phyloP scores from a whole-genome alignment of 768 basidiomycete species.

The Boletus subparvulus region DNA sequence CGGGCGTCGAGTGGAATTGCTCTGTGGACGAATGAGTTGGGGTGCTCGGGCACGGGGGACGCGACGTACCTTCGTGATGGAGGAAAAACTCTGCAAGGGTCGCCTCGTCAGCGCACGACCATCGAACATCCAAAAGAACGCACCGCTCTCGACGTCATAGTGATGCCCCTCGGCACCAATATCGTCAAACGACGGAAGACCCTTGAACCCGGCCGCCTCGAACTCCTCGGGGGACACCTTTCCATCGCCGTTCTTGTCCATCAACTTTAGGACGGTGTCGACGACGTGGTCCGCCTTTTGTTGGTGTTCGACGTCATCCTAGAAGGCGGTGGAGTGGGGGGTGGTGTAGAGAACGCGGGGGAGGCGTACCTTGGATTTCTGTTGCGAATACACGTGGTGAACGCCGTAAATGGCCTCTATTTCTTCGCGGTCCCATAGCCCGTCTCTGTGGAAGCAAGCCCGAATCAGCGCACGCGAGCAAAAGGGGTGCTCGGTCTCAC shows the following conservation, averaged over 20 bases:
- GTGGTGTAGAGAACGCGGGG: background rate
- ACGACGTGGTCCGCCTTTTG: conserved; percentile 81
- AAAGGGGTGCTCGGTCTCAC: conserved; percentile 36
- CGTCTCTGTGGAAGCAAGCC: conserved; percentile 52
- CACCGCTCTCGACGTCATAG: conserved; percentile 88
- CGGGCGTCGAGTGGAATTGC: conserved; percentile 91
- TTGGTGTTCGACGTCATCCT: conserved; percentile 79
- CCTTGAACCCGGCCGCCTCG: conserved; percentile 65
- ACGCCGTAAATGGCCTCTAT: conserved; percentile 96
- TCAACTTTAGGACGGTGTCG: conserved; percentile 57
- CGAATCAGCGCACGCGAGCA: background rate
- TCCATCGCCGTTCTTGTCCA: conserved; percentile 80
- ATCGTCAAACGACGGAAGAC: conserved; percentile 78
- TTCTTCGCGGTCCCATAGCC: conserved; percentile 80
- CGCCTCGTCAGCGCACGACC: background rate
- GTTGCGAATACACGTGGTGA: conserved; percentile 86
- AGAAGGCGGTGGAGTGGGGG: background rate
- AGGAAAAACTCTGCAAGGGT: conserved; percentile 78
- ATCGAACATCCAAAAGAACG: conserved; percentile 24
- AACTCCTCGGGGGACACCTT: conserved; percentile 70
- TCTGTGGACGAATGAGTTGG: conserved; percentile 43
- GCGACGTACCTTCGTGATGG: conserved; percentile 85
- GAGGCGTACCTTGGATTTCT: conserved; percentile 62
- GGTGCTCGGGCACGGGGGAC: background rate
- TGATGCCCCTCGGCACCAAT: conserved; percentile 92